Conservation (phyloP, 2,329 filamentous ascomycete genomes). For the Claviceps sp. region DNA sequence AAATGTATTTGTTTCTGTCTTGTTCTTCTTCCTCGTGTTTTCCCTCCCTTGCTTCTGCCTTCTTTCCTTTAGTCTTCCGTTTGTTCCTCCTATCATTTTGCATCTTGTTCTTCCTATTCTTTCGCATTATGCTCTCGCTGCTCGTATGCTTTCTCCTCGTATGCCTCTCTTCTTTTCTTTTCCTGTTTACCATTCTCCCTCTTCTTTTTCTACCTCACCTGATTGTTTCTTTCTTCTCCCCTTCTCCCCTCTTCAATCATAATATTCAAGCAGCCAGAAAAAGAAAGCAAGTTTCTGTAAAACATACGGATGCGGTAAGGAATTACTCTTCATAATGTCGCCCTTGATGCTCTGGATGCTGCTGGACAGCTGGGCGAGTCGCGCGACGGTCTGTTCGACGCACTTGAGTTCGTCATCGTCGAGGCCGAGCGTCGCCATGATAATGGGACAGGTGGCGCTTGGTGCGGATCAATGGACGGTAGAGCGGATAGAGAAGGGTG, state of each 20-base stretch:
- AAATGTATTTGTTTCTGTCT: too few relatives aligned
- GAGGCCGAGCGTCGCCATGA: constrained; percentile 33
- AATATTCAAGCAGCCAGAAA: too few relatives aligned
- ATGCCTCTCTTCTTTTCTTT: background rate
- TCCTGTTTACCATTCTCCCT: background rate
- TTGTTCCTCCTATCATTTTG: too few relatives aligned
- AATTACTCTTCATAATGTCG: constrained; percentile 47
- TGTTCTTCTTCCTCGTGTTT: too few relatives aligned
- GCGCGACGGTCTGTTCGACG: constrained; percentile 57
- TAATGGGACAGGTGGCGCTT: background rate
- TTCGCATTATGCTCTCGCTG: too few relatives aligned
- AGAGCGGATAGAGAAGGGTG: background rate
- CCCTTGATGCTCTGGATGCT: constrained; percentile 51
- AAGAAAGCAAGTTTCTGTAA: background rate
- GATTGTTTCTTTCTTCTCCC: background rate
- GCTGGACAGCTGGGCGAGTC: constrained; percentile 53
- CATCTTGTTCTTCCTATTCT: too few relatives aligned
- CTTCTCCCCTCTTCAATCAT: too few relatives aligned
- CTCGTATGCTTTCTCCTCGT: too few relatives aligned
- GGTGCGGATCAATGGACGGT: too few relatives aligned
- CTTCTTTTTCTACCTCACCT: background rate
- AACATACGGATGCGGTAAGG: constrained; percentile 52
- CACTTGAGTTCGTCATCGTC: constrained; percentile 49
- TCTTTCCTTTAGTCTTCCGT: too few relatives aligned
- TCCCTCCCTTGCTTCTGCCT: too few relatives aligned